Evolutionary conservation across 2,329 filamentous ascomycete species (phyloP).

Genomic region (Ampelomyces quisqualis): DNA sequence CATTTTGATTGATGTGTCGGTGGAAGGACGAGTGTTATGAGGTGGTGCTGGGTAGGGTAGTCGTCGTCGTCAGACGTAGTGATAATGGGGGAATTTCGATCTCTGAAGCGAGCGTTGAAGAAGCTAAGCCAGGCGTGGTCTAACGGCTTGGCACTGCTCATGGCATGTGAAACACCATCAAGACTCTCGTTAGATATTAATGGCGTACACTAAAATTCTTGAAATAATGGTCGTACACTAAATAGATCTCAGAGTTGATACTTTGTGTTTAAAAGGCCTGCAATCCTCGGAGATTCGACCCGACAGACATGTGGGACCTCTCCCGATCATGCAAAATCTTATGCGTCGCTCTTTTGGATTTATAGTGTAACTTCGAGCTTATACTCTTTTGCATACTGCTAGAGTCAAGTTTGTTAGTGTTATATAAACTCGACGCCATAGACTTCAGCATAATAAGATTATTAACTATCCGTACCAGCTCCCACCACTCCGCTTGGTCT

Average conservation of each 20-base stretch:
- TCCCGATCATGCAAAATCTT: background rate
- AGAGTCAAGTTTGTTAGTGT: background rate
- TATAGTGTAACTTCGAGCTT: background rate
- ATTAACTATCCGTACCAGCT: background rate
- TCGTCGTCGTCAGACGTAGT: conserved; percentile 27
- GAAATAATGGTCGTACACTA: background rate
- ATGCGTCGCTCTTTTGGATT: background rate
- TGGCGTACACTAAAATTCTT: too few relatives aligned
- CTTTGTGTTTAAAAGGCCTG: background rate
- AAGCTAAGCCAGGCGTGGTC: background rate
- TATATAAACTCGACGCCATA: background rate
- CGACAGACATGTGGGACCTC: background rate
- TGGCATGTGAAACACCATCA: background rate
- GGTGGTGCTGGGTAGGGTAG: conserved; percentile 28
- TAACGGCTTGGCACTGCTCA: background rate
- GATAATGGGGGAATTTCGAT: conserved; percentile 19
- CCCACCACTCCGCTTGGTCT: too few relatives aligned
- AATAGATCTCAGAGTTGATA: too few relatives aligned
- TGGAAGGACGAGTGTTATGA: conserved; percentile 28
- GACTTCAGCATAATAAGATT: too few relatives aligned
- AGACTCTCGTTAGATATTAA: too few relatives aligned
- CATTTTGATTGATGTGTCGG: conserved; percentile 64
- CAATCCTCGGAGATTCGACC: background rate
- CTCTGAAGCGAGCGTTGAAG: background rate
- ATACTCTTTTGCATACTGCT: background rate